Base-by-base conservation (phyloP, 345 rosid species). In the Salix koriyanagi region DNA sequence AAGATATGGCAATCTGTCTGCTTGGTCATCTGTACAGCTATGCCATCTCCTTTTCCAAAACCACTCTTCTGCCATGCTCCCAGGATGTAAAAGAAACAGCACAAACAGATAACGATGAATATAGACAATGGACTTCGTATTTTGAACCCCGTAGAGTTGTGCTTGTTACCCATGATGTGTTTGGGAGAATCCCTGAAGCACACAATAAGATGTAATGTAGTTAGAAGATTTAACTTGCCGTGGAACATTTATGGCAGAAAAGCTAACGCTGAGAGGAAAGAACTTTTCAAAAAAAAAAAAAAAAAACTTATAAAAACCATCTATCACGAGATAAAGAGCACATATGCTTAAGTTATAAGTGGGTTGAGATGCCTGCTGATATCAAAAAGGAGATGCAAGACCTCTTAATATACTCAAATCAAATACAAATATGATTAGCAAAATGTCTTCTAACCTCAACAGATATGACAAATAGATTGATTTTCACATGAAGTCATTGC, bases 61-160 rank as follows among this genome's bases (percentile, higher is more conserved):
- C 97, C 99, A 80, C 97, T 86, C 86, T 81, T 92, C 87, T 96
- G 95, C 99, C 99, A 96, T 69, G 97, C 90, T 72, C 99, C 99
- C 79, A 96, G 83, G 70, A 96, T 75, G 85, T 93, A 96, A 79
- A 91, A 93, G 90, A 92, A 89, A 88, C 97, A 87, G 65, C 99
- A 96, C 78, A 96, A 77, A 77, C 89, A 91, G 54, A 96, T 80
- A 78, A 91, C 93, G 36, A 91, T 73, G 65, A 96, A 87, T 83
- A 96, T 77, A 15, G 92, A 90, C 42, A 96, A 76, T 2, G 97
- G 88, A 28, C 90, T 82, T 76, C 93, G 88, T 0, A 84, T 70
- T 84, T 88, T 88, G 79, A 37, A 83, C 69, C 88, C 87, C 1
- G 89, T 58, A 70, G 79, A 77, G 70, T 83, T 85, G 76, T 84